These are phyloP conservation scores for Kodamaea derodonti DNA, from an alignment of 1,139 yeast species.

Conservation along the genomic window DNA sequence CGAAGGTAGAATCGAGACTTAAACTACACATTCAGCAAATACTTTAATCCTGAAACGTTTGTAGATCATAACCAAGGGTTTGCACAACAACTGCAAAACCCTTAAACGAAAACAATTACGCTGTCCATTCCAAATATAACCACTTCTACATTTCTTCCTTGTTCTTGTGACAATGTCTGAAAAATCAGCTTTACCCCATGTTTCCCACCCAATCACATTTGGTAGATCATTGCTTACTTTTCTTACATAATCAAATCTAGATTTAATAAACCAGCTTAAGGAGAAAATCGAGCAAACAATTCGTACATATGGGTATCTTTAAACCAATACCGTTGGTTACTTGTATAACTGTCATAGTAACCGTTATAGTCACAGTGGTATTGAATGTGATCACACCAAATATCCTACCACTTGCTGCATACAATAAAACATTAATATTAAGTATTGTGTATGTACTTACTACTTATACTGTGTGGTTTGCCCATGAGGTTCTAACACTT, in stretches of 20 bases:
- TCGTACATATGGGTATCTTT: not conserved
- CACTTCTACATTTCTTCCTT: too few species aligned
- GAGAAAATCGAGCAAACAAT: not conserved
- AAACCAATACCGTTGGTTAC: not conserved
- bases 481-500: slow-evolving; percentile 12
- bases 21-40: too few species aligned
- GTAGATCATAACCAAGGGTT: too few species aligned
- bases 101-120: too few species aligned
- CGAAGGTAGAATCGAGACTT: too few species aligned
- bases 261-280: not conserved
- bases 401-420: not conserved
- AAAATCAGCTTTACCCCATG: too few species aligned
- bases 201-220: not conserved
- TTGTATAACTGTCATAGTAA: not conserved
- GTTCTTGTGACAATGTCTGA: too few species aligned
- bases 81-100: too few species aligned
- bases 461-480: slow-evolving; percentile 9
- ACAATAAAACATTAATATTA: slow-evolving; percentile 11
- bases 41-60: too few species aligned
- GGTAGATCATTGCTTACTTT: not conserved
- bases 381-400: not conserved
- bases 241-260: not conserved
- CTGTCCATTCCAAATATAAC: too few species aligned
- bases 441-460: slow-evolving; percentile 9
- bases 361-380: not conserved